Conservation (phyloP, 2,329 filamentous ascomycete genomes). For the Aspergillus japonicus region DNA sequence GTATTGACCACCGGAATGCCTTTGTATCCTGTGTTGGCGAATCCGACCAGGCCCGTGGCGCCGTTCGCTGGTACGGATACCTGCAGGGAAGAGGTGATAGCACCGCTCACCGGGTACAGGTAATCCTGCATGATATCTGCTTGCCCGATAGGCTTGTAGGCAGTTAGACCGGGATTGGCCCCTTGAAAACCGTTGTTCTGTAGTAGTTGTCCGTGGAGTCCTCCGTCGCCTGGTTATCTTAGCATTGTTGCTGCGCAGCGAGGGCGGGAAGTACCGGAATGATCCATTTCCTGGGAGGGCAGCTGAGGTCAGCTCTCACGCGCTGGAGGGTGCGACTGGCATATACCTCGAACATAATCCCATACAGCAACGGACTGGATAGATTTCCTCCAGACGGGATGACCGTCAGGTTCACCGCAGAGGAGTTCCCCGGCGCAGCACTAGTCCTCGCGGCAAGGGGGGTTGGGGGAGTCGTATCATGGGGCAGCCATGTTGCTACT, state of each 20-base stretch:
- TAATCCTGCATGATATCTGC: slow-evolving; percentile 27
- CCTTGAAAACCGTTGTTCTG: slow-evolving; percentile 39
- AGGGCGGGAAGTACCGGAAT: slow-evolving; percentile 27
- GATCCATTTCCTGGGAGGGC: slow-evolving; percentile 33
- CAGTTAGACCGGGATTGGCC: slow-evolving; percentile 22
- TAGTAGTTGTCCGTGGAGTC: slow-evolving; percentile 34
- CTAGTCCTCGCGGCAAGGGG: background rate
- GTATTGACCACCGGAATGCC: slow-evolving; percentile 29
- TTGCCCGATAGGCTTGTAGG: slow-evolving; percentile 29
- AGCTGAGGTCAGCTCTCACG: background rate
- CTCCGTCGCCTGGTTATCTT: slow-evolving; percentile 29
- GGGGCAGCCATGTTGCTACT: background rate
- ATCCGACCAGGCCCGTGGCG: slow-evolving; percentile 31
- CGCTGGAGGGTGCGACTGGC: background rate
- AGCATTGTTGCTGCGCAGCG: background rate
- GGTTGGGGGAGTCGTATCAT: background rate
- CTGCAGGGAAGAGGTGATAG: slow-evolving; percentile 29
- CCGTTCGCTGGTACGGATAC: slow-evolving; percentile 20
- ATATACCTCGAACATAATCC: slow-evolving; percentile 38
- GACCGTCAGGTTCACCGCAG: slow-evolving; percentile 20
- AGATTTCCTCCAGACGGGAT: slow-evolving; percentile 28
- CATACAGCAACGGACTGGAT: slow-evolving; percentile 35
- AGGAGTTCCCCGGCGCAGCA: background rate
- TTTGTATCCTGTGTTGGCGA: slow-evolving; percentile 47
- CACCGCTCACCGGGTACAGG: slow-evolving; percentile 24